Base-by-base conservation (phyloP, 768 basidiomycete species). In the Mycena latifolia region DNA sequence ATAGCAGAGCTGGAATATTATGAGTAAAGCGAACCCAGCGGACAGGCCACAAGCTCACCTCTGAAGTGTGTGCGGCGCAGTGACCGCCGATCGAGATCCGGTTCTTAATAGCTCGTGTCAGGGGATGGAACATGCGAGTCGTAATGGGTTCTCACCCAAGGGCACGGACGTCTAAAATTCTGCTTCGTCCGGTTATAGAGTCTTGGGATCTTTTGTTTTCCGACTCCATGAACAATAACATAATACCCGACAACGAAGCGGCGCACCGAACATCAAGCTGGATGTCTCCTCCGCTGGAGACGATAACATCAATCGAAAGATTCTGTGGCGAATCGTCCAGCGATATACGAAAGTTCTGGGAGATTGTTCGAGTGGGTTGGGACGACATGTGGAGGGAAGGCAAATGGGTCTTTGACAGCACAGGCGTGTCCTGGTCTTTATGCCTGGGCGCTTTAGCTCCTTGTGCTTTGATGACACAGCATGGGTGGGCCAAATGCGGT, bases 391-490 rank as follows among this genome's bases (percentile, higher is more conserved):
- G 14, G 28, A n/a, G 28, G 7, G n/a, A 18, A 18, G 18, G 39
- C 15, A 25, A 25, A 39, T 31, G 41, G 51, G 51, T 29, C 41
- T 24, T 3, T 31, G n/a, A 29, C 25, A n/a, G 35, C 27, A 29
- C 47, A 5, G 9, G 7, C 10, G 43, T 11, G 14, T 14, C 33
- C 6, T n/a, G 24, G 28, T 11, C 28, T 52, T 61, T 52, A 61
- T 52, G 27, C 41, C 41, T 10, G 14, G 27, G 25, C 54, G 61
- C 61, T 63, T 63, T 63, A 54, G 46, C 53, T 63, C 54, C 61
- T 63, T 46, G 54, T 48, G 61, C 46, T 63, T 63, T 63, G 54
- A 63, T 63, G 52, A 53, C 52, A 53, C 35, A 29, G 43, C 29
- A 33, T 45, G n/a, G 7, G n/a, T n/a, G 5, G 41, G 41, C 41